Percentiles rank a stretch among this genome's conserved stretches.
phyloP scores from a whole-genome alignment of 2,329 filamentous ascomycete species.

The Phoma herbarum region DNA sequence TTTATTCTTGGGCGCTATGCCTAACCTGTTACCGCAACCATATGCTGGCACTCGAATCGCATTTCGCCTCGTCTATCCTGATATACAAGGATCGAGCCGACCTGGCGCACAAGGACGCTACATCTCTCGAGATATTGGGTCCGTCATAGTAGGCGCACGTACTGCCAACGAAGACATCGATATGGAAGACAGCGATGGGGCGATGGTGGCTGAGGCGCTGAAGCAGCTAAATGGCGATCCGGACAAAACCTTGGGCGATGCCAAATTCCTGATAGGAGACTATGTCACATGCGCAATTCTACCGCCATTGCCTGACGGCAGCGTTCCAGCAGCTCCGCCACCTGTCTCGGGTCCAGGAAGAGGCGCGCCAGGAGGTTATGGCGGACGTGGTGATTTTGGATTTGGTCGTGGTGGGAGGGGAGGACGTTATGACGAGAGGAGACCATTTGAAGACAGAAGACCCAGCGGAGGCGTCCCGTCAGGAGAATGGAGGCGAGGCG shows the following conservation, averaged over 20 bases:
- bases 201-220: slow-evolving; percentile 41
- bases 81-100: slow-evolving; percentile 63
- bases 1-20: slow-evolving; percentile 74
- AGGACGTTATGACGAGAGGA: slow-evolving; percentile 44
- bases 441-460: slow-evolving; percentile 44
- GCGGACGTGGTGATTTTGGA: slow-evolving; percentile 45
- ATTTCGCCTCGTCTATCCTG: slow-evolving; percentile 86
- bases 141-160: slow-evolving; percentile 71
- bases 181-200: slow-evolving; percentile 24
- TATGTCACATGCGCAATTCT: slow-evolving; percentile 85
- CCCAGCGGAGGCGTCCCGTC: slow-evolving; percentile 57
- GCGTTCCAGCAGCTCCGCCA: slow-evolving; percentile 69
- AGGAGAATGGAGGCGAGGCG: slow-evolving; percentile 74
- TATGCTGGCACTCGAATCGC: slow-evolving; percentile 83
- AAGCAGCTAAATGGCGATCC: slow-evolving; percentile 66
- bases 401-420: slow-evolving; percentile 52
- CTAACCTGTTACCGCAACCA: slow-evolving; percentile 74
- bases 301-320: slow-evolving; percentile 76
- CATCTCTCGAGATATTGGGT: slow-evolving; percentile 82
- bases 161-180: slow-evolving; percentile 36
- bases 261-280: slow-evolving; percentile 86
- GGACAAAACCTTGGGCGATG: slow-evolving; percentile 77
- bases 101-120: slow-evolving; percentile 66
- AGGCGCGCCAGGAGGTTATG: slow-evolving; percentile 43
- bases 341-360: slow-evolving; percentile 50